Evolutionary conservation across 768 basidiomycete species (phyloP).

Genomic region (Fomitopsis serialis): DNA sequence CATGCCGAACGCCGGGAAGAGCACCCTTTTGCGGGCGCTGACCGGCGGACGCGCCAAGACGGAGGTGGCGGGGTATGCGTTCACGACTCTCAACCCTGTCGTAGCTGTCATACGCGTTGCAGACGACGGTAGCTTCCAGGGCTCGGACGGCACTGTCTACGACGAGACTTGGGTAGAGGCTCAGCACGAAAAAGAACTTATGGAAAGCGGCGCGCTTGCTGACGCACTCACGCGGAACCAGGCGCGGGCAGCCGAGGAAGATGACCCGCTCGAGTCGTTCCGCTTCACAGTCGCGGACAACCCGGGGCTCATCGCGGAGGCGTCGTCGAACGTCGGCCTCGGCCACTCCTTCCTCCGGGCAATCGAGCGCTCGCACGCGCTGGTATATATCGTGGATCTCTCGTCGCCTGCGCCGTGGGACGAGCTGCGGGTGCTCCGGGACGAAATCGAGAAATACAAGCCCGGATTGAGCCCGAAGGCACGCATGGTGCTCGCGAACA

Average conservation of each 20-base stretch:
- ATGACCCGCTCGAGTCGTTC: constrained; percentile 50
- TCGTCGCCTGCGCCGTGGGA: constrained; percentile 69
- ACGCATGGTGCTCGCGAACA: constrained; percentile 87
- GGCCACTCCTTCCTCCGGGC: constrained; percentile 92
- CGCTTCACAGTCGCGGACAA: constrained; percentile 97
- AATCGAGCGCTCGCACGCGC: constrained; percentile 85
- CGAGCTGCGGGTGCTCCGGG: constrained; percentile 63
- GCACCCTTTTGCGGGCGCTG: constrained; percentile 84
- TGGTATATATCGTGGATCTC: constrained; percentile 92
- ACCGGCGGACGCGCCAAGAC: constrained; percentile 81
- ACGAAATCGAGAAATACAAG: constrained; percentile 84
- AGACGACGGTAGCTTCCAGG: constrained; percentile 73
- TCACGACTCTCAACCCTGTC: constrained; percentile 94
- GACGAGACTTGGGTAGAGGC: constrained; percentile 66
- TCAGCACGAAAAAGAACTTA: constrained; percentile 34
- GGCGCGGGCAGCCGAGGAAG: constrained; percentile 1
- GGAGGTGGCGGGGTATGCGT: constrained; percentile 86
- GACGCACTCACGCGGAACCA: constrained; percentile 49
- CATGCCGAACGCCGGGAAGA: constrained; percentile 92
- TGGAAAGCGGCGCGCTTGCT: constrained; percentile 49
- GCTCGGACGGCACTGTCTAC: constrained; percentile 46
- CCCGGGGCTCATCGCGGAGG: constrained; percentile 82
- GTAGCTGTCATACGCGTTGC: constrained; percentile 85
- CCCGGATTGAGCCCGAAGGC: constrained; percentile 72
- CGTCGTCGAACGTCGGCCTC: constrained; percentile 86